phyloP scores from a whole-genome alignment of 768 basidiomycete species.

The Punctularia strigosozonata region DNA sequence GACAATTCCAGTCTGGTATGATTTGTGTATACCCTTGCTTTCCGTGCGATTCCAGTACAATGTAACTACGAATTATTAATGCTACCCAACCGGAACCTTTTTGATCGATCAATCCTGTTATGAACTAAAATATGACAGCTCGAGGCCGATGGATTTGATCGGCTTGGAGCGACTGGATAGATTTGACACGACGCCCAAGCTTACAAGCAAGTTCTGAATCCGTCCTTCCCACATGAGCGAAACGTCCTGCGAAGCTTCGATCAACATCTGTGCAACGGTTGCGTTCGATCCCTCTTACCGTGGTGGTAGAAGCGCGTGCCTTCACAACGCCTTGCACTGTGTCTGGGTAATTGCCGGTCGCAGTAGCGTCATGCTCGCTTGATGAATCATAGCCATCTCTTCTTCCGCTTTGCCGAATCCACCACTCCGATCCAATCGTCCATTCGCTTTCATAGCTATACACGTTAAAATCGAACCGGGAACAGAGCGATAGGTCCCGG shows the following conservation, averaged over 20 bases:
- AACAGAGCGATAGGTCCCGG: conserved; percentile 73
- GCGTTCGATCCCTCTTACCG: conserved; percentile 42
- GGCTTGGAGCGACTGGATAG: conserved; percentile 76
- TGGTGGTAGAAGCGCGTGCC: conserved; percentile 79
- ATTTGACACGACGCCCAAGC: conserved; percentile 86
- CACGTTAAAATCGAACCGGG: conserved; percentile 91
- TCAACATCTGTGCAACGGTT: not conserved
- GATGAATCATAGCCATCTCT: too few species aligned
- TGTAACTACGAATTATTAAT: too few species aligned
- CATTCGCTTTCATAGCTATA: conserved; percentile 97
- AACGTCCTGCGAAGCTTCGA: conserved; percentile 46
- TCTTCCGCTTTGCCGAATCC: conserved; percentile 69
- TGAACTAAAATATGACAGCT: conserved; percentile 86
- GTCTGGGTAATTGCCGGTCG: too few species aligned
- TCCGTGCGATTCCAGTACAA: too few species aligned
- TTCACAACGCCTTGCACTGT: conserved; percentile 83
- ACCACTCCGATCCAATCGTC: conserved; percentile 95
- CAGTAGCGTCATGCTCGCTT: too few species aligned
- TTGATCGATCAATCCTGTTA: too few species aligned
- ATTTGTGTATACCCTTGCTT: too few species aligned
- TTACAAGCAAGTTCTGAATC: conserved; percentile 78
- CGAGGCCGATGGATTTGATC: conserved; percentile 83
- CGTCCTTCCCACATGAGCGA: conserved; percentile 93
- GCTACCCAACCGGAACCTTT: too few species aligned
- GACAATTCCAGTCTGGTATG: too few species aligned